Conservation (phyloP, 164 flowering plant species). For the Vitis amurensis region DNA sequence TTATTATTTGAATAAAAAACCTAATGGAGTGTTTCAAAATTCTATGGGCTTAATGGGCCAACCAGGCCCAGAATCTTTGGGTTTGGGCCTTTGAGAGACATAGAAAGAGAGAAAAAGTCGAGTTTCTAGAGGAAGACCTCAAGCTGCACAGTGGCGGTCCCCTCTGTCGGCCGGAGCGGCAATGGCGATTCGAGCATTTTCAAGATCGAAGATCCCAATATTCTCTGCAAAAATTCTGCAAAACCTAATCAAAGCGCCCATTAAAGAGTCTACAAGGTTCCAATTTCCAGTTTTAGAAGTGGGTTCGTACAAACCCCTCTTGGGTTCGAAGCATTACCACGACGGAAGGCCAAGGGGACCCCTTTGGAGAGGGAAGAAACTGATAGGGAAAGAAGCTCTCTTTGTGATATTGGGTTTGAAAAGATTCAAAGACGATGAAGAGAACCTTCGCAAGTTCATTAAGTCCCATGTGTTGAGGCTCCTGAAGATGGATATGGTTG, state of each 20-base stretch:
- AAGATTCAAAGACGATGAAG: slow-evolving; percentile 75
- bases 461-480: slow-evolving; percentile 72
- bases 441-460: slow-evolving; percentile 66
- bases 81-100: no score
- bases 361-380: slow-evolving; percentile 86
- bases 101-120: no score
- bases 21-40: no score
- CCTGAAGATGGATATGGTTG: slow-evolving; percentile 83
- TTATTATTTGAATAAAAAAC: no score
- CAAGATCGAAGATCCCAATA: slow-evolving; percentile 25
- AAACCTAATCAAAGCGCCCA: slow-evolving; percentile 11
- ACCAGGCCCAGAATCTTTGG: no score
- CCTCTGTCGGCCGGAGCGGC: slow-evolving; percentile 7
- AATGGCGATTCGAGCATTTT: slow-evolving; percentile 43
- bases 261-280: not conserved
- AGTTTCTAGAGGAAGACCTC: no score
- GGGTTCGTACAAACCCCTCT: not conserved
- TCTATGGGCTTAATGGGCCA: no score
- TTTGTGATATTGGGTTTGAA: slow-evolving; percentile 72
- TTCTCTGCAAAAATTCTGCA: slow-evolving; percentile 24
- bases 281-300: not conserved
- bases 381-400: slow-evolving; percentile 85
- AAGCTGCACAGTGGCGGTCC: no score
- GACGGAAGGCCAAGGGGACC: slow-evolving; percentile 97
- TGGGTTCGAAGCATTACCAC: slow-evolving; percentile 38